Conservation (phyloP, 805 yeast species). For the Metschnikowia similis region DNA sequence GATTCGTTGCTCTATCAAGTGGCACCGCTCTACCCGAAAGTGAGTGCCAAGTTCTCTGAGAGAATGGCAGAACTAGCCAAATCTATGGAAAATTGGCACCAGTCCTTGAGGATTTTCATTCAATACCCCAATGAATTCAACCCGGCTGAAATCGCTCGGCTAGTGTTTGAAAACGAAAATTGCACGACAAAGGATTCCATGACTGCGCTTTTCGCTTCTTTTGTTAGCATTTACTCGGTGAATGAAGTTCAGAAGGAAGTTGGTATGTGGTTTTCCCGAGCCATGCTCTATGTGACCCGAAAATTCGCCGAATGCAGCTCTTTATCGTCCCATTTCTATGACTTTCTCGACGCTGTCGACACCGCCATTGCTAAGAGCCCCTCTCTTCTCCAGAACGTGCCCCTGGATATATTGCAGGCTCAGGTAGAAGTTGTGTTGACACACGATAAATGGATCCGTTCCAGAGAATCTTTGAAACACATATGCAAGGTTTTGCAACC, state of each 20-base stretch:
- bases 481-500: conserved; percentile 31
- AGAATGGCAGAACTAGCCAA: conserved; percentile 14
- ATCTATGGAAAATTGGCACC: conserved; percentile 16
- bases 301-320: conserved; percentile 49
- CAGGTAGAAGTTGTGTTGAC: conserved; percentile 61
- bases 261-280: conserved; percentile 52
- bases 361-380: conserved; percentile 7
- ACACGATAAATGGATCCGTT: conserved; percentile 37
- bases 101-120: conserved; percentile 17
- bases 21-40: conserved; percentile 9
- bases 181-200: conserved; percentile 26
- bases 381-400: conserved; percentile 34
- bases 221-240: conserved; percentile 18
- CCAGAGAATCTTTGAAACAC: not conserved
- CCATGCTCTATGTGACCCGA: conserved; percentile 59
- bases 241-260: conserved; percentile 25
- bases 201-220: conserved; percentile 23
- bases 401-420: conserved; percentile 49
- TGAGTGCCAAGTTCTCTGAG: conserved; percentile 9
- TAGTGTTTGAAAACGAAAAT: conserved; percentile 21
- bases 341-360: conserved; percentile 24
- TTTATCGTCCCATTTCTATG: conserved; percentile 27
- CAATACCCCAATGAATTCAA: conserved; percentile 8
- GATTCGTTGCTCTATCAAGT: conserved; percentile 14
- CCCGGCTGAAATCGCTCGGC: conserved; percentile 13